Percentiles rank a stretch among this genome's conserved stretches.
Evolutionary conservation across 768 basidiomycete genomes (phyloP).

Genomic region (Pulveroboletus sp.): DNA sequence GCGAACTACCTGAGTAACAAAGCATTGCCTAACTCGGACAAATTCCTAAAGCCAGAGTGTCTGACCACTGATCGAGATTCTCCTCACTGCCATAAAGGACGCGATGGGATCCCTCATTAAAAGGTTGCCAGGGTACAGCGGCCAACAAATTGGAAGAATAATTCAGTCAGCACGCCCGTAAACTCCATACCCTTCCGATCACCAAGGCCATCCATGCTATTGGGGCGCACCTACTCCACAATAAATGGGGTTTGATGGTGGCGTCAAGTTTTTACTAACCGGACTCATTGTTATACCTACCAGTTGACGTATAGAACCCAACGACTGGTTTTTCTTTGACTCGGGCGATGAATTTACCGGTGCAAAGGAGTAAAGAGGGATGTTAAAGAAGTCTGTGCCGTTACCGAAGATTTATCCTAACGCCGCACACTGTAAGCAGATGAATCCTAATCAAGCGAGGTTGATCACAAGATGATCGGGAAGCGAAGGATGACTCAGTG

Average conservation of each 20-base stretch:
- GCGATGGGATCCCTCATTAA: conserved; percentile 11
- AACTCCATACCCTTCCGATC: conserved; percentile 90
- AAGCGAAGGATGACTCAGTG: conserved; percentile 9
- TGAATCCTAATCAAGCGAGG: conserved; percentile 94
- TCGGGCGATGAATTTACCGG: not conserved
- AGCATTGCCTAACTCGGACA: not conserved
- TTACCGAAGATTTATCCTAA: conserved; percentile 95
- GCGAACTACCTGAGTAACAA: not conserved
- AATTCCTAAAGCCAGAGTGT: not conserved
- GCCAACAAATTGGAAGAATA: conserved; percentile 6
- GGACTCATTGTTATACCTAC: conserved; percentile 75
- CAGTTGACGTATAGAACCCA: conserved; percentile 13
- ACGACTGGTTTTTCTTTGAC: not conserved
- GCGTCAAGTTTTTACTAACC: conserved; percentile 92
- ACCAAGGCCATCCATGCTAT: conserved; percentile 67
- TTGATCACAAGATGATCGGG: conserved; percentile 92
- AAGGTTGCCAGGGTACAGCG: conserved; percentile 12
- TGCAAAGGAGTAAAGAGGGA: conserved; percentile 9
- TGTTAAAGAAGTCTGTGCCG: conserved; percentile 86
- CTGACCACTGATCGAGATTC: conserved; percentile 5
- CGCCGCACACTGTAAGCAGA: conserved; percentile 70
- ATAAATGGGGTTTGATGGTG: conserved; percentile 93
- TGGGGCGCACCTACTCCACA: conserved; percentile 95
- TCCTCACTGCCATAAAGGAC: conserved; percentile 2
- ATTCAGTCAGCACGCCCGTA: conserved; percentile 1